Evolutionary conservation across 2,329 filamentous ascomycete species (phyloP), one percentile per base, ranked within the genome.

Genomic region (Plectosphaerella cucumerina): DNA sequence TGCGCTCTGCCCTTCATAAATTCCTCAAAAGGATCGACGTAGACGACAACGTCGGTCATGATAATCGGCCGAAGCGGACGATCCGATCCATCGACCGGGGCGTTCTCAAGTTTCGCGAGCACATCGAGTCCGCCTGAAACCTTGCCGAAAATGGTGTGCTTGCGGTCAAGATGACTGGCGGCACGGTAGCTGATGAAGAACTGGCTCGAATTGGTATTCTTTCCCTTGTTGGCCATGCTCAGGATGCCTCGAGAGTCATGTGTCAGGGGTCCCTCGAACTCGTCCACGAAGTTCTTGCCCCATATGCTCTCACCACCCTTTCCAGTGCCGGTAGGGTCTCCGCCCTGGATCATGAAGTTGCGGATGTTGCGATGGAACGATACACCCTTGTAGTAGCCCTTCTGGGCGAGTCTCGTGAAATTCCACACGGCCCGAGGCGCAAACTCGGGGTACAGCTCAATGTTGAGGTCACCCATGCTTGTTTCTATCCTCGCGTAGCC

Each of bases 201-300:
- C 69, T 99, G 94, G 59, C 84, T 90, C 9, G 89, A 94, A 70
- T 99, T 99, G 20, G 93, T 97, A 64, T 97, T 93, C 65, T 97
- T 97, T 52, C 94, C 94, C 66, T 99, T 99, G 70, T 99, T 99
- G 39, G 94, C 94, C 94, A 99, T 99, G 59, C 87, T 91, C 22
- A 95, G 65, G 1, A 92, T 81, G 12, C 94, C 94, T 23, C 92
- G 78, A 0, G 78, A 73, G 62, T 90, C 87, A 62, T 99, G 94
- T n/a, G 86, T 87, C 39, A 91, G 70, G 0, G 93, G 90, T 0
- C 92, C 91, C 15, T 97, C 91, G 56, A 97, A 87, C 65, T 99
- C 94, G 66, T 99, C 94, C 49, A 87, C 79, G 62, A 99, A 99
- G 54, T 91, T 89, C 70, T 95, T 96, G 52, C 89, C 89, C 94